Evolutionary conservation across 1,139 yeast genomes (phyloP).

Genomic region (Lodderomyces metapsilosis): DNA sequence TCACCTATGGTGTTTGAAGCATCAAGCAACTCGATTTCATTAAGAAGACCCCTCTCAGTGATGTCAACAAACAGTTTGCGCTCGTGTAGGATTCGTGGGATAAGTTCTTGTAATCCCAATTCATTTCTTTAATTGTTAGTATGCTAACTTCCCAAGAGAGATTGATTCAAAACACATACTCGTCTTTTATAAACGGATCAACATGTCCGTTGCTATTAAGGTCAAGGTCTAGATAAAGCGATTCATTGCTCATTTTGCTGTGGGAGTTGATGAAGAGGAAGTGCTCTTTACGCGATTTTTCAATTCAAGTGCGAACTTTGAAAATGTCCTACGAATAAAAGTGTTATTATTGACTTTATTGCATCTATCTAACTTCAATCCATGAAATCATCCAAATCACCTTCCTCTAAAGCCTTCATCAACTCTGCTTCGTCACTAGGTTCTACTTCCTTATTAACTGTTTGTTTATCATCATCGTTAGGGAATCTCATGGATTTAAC

Average conservation of each 20-base stretch:
- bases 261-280: neutral
- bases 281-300: neutral
- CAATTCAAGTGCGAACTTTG: neutral
- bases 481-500: constrained; percentile 97
- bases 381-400: constrained; percentile 51
- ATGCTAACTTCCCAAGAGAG: neutral
- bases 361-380: constrained; percentile 24
- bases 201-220: constrained; percentile 26
- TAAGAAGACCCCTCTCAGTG: constrained; percentile 52
- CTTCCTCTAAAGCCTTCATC: constrained; percentile 49
- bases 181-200: constrained; percentile 42
- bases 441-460: constrained; percentile 28
- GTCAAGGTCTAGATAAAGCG: constrained; percentile 21
- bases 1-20: neutral
- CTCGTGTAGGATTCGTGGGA: constrained; percentile 41
- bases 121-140: constrained; percentile 31
- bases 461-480: constrained; percentile 37
- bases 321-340: too few species aligned
- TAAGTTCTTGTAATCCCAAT: constrained; percentile 37
- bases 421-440: constrained; percentile 44
- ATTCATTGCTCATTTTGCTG: constrained; percentile 12
- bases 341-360: too few species aligned
- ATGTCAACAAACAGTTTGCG: constrained; percentile 44
- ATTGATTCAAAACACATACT: constrained; percentile 25
- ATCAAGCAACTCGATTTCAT: constrained; percentile 18